Conservation (phyloP, 1,284 basidiomycete species). For the Irpex sp. region DNA sequence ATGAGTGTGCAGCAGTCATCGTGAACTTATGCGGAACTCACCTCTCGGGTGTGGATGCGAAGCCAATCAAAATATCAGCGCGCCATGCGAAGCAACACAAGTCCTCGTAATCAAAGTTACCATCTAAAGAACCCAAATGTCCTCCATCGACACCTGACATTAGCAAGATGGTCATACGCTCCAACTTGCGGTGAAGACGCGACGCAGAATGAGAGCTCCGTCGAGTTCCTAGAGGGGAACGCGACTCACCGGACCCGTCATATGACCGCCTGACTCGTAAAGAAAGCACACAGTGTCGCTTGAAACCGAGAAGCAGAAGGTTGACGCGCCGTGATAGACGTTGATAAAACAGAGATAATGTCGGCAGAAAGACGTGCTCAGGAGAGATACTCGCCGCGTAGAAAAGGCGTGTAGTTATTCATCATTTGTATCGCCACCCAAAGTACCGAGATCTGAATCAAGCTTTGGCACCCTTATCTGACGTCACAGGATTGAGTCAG, state of each 20-base stretch:
- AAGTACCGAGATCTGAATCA: neutral
- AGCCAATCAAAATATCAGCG: neutral
- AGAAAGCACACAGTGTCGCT: neutral
- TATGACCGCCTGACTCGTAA: neutral
- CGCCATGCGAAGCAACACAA: neutral
- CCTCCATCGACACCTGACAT: neutral
- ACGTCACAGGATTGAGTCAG: neutral
- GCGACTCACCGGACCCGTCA: neutral
- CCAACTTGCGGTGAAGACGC: neutral
- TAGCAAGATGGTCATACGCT: neutral
- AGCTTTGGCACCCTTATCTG: neutral
- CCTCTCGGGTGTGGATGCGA: neutral
- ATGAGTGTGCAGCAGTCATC: too few relatives aligned
- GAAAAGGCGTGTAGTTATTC: neutral
- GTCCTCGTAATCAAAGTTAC: neutral
- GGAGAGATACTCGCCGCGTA: neutral
- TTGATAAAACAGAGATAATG: neutral
- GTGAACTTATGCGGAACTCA: too few relatives aligned
- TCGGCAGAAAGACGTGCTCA: neutral
- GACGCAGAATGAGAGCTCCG: neutral
- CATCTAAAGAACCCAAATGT: neutral
- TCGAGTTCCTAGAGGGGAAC: neutral
- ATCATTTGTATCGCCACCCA: neutral
- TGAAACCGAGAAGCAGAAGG: neutral
- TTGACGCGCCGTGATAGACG: neutral